phyloP scores from a whole-genome alignment of 805 yeast genomes.

The Spathaspora sp. region DNA sequence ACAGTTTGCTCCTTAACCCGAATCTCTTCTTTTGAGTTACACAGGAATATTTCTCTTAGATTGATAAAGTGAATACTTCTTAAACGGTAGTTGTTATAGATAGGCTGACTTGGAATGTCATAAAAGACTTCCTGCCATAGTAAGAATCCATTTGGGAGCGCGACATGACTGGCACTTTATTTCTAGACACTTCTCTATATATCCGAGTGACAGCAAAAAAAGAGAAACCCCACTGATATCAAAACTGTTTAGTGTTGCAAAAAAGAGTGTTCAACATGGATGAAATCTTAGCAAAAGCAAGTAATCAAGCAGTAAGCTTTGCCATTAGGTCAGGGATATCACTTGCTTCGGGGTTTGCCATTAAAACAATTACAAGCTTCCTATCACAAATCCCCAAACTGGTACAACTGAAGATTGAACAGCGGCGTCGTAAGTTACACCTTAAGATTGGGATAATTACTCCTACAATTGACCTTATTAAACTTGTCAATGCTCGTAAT shows the following conservation, averaged over 20 bases:
- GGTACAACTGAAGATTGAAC: conserved; percentile 44
- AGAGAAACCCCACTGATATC: not conserved
- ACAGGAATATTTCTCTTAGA: too few relatives aligned
- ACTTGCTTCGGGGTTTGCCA: conserved; percentile 69
- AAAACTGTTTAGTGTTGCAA: not conserved
- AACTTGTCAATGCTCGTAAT: conserved; percentile 59
- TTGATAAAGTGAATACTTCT: too few relatives aligned
- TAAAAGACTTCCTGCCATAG: too few relatives aligned
- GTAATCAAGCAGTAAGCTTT: conserved; percentile 74
- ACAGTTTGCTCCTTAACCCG: too few relatives aligned
- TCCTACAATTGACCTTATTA: conserved; percentile 65
- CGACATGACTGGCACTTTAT: too few relatives aligned
- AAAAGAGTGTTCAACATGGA: conserved; percentile 25
- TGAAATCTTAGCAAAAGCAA: conserved; percentile 50
- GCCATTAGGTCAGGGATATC: conserved; percentile 76
- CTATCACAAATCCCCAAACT: conserved; percentile 53
- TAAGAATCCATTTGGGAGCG: too few relatives aligned
- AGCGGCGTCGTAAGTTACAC: conserved; percentile 43
- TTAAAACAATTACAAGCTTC: conserved; percentile 56
- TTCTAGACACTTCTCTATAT: too few relatives aligned
- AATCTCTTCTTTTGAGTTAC: too few relatives aligned
- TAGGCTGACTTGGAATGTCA: too few relatives aligned
- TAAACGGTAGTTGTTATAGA: too few relatives aligned
- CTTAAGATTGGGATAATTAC: conserved; percentile 59
- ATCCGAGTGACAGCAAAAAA: not conserved